Conservation (phyloP, 1,139 yeast genomes). For the Ogataea hybrid region DNA sequence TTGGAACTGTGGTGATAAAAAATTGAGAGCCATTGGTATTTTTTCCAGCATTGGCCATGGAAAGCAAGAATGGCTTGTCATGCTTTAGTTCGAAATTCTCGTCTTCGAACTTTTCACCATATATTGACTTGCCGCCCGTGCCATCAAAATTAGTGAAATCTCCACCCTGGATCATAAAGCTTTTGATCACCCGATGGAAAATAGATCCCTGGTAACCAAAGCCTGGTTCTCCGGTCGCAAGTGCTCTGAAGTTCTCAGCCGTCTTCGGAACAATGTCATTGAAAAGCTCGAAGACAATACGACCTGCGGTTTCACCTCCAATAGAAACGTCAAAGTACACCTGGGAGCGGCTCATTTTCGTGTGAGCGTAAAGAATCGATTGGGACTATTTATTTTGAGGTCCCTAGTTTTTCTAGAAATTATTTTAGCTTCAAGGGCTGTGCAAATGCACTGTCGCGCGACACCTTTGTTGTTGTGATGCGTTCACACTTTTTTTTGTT, state of each 20-base stretch:
- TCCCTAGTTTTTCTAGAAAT: constrained; percentile 8
- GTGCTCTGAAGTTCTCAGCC: constrained; percentile 86
- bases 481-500: constrained; percentile 7
- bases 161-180: constrained; percentile 96
- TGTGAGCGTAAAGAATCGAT: background rate
- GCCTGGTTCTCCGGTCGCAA: constrained; percentile 91
- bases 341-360: constrained; percentile 38
- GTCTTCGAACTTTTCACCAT: constrained; percentile 94
- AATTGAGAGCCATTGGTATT: constrained; percentile 95
- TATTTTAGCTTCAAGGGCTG: background rate
- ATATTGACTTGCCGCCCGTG: constrained; percentile 92
- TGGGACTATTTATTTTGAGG: constrained; percentile 1
- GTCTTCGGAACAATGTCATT: constrained; percentile 87
- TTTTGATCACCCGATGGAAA: constrained; percentile 91
- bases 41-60: constrained; percentile 98
- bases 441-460: constrained; percentile 2
- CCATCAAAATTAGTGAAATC: constrained; percentile 90
- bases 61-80: constrained; percentile 79
- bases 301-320: constrained; percentile 63
- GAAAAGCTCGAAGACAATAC: constrained; percentile 73
- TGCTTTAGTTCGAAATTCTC: constrained; percentile 79
- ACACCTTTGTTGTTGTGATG: background rate
- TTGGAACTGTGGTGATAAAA: constrained; percentile 73
- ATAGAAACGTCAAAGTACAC: constrained; percentile 76
- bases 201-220: constrained; percentile 72